Evolutionary conservation across 257 asterid genomes (phyloP).

Genomic region (Mentha longifolia): DNA sequence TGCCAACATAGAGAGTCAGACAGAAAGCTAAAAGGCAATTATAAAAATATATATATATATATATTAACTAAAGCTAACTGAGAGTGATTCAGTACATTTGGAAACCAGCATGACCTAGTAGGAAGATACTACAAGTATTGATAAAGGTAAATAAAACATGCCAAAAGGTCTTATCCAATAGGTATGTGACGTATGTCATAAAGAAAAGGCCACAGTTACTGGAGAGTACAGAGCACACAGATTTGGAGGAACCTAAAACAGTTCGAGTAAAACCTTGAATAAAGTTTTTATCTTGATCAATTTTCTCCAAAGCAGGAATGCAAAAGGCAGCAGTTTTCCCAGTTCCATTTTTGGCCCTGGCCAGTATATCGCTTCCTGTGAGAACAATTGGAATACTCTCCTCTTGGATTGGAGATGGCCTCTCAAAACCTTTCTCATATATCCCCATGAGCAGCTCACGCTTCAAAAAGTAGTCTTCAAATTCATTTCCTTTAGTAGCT

Average conservation of each 20-base stretch:
- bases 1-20: constrained; percentile 41
- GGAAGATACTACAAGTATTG: background rate
- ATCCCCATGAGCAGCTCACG: constrained; percentile 90
- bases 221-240: constrained; percentile 20
- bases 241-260: constrained; percentile 27
- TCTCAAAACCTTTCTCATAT: constrained; percentile 83
- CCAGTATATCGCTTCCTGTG: constrained; percentile 79
- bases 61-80: background rate
- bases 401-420: constrained; percentile 86
- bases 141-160: background rate
- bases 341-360: constrained; percentile 89
- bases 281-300: constrained; percentile 64
- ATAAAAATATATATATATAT: too few species aligned
- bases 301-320: constrained; percentile 78
- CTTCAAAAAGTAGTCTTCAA: constrained; percentile 83
- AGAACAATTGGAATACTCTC: constrained; percentile 87
- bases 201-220: constrained; percentile 6
- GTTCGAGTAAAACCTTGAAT: constrained; percentile 63
- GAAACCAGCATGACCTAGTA: constrained; percentile 10
- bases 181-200: background rate
- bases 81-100: background rate
- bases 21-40: constrained; percentile 9
- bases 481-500: constrained; percentile 87
- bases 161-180: constrained; percentile 7
- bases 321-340: constrained; percentile 91